phyloP scores from a whole-genome alignment of 2,329 filamentous ascomycete genomes.

The Calonectria multiphialidica region DNA sequence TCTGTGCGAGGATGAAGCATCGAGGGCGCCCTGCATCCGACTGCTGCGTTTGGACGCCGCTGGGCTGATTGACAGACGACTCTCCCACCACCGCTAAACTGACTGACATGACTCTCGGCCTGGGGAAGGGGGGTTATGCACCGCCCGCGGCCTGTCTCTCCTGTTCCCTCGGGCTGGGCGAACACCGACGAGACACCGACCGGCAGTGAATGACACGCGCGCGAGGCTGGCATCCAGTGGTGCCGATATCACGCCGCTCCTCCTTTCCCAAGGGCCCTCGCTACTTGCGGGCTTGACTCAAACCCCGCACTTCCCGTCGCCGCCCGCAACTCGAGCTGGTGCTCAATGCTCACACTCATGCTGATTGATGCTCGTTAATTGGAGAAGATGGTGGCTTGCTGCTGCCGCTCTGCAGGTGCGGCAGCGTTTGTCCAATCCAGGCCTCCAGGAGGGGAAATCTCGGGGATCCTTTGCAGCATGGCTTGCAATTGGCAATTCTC shows the following conservation, averaged over 20 bases:
- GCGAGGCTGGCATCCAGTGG: background rate
- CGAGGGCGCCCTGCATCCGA: background rate
- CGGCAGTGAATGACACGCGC: background rate
- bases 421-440: background rate
- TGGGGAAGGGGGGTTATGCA: background rate
- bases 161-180: background rate
- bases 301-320: constrained; percentile 11
- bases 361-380: background rate
- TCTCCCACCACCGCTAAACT: constrained; percentile 14
- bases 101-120: constrained; percentile 17
- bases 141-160: constrained; percentile 8
- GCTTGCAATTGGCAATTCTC: constrained; percentile 23
- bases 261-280: background rate
- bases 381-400: constrained; percentile 5
- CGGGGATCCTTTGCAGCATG: constrained; percentile 4
- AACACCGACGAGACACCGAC: background rate
- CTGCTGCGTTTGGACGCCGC: constrained; percentile 4
- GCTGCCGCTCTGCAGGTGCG: constrained; percentile 7
- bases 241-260: constrained; percentile 4
- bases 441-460: background rate
- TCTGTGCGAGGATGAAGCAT: constrained; percentile 6
- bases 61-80: constrained; percentile 26
- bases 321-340: background rate
- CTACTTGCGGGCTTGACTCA: background rate
- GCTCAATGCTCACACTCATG: background rate